A percentile compares a stretch with the other conserved stretches of the same genome.
Evolutionary conservation across 176 grass and related monocot species (phyloP).

Genomic region (Tillandsia fasciculata): DNA sequence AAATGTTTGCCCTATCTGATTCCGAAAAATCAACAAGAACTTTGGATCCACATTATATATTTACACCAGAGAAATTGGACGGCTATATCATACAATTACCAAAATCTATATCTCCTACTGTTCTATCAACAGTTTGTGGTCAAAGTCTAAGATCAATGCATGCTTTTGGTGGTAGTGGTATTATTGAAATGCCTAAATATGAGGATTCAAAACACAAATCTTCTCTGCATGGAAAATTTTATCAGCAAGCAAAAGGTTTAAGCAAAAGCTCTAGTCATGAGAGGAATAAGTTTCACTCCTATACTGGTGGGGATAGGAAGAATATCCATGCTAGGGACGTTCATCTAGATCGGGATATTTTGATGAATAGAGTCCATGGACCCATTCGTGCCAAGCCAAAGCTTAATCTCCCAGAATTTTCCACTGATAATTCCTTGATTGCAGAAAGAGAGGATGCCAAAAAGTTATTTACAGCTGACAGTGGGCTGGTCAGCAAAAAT

Average conservation of each 20-base stretch:
- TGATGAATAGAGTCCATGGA: conserved; percentile 18
- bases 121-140: conserved; percentile 9
- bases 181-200: background rate
- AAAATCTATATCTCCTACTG: conserved; percentile 24
- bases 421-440: conserved; percentile 15
- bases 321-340: conserved; percentile 22
- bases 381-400: background rate
- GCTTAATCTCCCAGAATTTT: conserved; percentile 15
- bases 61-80: conserved; percentile 10
- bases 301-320: conserved; percentile 26
- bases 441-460: conserved; percentile 19
- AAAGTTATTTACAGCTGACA: conserved; percentile 31
- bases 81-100: conserved; percentile 41
- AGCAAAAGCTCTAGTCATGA: conserved; percentile 8
- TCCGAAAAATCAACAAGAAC: conserved; percentile 32
- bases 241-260: conserved; percentile 16
- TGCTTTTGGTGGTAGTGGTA: background rate
- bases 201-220: background rate
- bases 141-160: conserved; percentile 15
- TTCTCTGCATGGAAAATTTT: conserved; percentile 11
- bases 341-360: conserved; percentile 9
- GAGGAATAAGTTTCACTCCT: conserved; percentile 15
- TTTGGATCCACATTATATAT: conserved; percentile 8
- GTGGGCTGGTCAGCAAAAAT: conserved; percentile 17
- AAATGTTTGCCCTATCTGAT: conserved; percentile 66